Evolutionary conservation across 306 rosid species (phyloP).

Genomic region (Corylus heterophylla): DNA sequence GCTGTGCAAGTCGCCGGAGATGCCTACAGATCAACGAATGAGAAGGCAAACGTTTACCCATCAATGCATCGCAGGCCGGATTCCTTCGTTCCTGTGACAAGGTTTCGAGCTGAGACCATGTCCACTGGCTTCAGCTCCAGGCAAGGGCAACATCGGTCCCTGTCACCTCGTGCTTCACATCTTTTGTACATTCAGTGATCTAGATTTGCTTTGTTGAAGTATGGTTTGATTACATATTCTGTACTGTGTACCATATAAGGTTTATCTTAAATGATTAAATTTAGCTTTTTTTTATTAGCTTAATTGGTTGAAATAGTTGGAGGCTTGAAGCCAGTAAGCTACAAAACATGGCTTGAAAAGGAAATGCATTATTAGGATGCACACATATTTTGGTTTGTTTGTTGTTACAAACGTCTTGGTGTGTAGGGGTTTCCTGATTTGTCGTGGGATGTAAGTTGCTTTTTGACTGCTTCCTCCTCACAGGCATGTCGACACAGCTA

Average conservation of each 20-base stretch:
- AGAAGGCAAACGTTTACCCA: constrained; percentile 30
- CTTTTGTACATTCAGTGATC: constrained; percentile 41
- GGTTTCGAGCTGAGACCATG: constrained; percentile 54
- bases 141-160: constrained; percentile 49
- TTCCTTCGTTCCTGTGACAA: constrained; percentile 40
- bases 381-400: neutral
- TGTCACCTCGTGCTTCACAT: constrained; percentile 53
- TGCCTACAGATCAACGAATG: constrained; percentile 42
- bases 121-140: constrained; percentile 42
- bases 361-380: constrained; percentile 27
- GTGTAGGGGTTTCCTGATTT: constrained; percentile 26
- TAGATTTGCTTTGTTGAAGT: neutral
- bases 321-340: neutral
- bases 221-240: constrained; percentile 22
- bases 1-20: constrained; percentile 68
- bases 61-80: constrained; percentile 33
- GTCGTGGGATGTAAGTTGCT: constrained; percentile 26
- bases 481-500: constrained; percentile 28
- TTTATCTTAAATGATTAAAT: neutral
- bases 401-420: neutral
- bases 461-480: constrained; percentile 37
- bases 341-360: constrained; percentile 3
- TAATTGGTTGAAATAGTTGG: too few relatives aligned
- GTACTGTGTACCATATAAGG: constrained; percentile 9
- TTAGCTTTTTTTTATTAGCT: too few relatives aligned